Conservation (phyloP, 2,329 filamentous ascomycete species). For the Colletotrichum sp. region DNA sequence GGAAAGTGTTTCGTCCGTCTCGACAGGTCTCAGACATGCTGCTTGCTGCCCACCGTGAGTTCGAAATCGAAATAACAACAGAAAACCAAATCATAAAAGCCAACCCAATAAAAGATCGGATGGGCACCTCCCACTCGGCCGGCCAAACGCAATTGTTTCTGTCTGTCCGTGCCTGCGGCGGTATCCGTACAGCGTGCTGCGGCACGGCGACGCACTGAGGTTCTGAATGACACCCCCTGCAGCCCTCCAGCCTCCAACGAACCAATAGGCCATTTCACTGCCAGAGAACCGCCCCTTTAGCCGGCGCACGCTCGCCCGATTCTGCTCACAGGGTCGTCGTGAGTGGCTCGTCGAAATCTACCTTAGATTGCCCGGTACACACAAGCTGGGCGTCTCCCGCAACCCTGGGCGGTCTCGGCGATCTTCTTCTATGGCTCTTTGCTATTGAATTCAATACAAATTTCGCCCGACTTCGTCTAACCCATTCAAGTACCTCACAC, state of each 20-base stretch:
- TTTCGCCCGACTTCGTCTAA: not conserved
- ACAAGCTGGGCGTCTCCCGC: not conserved
- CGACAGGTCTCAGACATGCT: not conserved
- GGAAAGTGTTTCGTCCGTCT: not conserved
- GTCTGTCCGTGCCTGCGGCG: not conserved
- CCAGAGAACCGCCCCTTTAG: not conserved
- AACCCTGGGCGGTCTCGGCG: not conserved
- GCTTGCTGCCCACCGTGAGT: not conserved
- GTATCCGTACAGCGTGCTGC: not conserved
- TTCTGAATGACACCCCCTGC: not conserved
- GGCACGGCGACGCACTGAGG: not conserved
- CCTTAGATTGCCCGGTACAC: not conserved
- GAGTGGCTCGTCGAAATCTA: not conserved
- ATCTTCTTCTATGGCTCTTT: not conserved
- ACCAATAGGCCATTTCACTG: not conserved
- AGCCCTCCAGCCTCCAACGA: not conserved
- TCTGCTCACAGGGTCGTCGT: not conserved
- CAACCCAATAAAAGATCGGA: not conserved
- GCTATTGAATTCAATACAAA: not conserved
- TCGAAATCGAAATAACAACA: not conserved
- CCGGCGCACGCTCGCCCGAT: not conserved
- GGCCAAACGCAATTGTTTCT: conserved; percentile 7
- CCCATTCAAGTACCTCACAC: not conserved
- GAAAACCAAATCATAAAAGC: not conserved
- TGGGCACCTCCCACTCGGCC: not conserved